These are phyloP conservation scores for Nicotiana undulata DNA, from an alignment of 257 asterid species.

Conservation along the genomic window DNA sequence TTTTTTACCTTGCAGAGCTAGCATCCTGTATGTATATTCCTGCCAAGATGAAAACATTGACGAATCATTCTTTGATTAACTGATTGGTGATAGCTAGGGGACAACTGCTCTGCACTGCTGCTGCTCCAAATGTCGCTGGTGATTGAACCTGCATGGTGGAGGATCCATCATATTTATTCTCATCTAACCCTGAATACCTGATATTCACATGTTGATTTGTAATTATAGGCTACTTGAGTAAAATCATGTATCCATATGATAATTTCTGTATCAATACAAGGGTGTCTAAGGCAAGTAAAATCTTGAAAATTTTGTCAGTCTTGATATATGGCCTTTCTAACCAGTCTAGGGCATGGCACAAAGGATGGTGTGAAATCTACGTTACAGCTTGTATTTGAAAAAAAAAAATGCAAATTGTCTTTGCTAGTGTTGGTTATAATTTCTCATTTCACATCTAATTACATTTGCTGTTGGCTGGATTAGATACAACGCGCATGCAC, in stretches of 20 bases:
- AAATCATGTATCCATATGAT: background rate
- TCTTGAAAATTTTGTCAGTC: background rate
- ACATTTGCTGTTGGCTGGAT: background rate
- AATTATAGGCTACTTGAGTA: slow-evolving; percentile 4
- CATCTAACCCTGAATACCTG: slow-evolving; percentile 3
- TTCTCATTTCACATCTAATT: background rate
- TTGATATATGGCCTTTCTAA: background rate
- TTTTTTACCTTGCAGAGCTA: background rate
- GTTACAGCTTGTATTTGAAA: background rate
- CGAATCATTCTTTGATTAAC: slow-evolving; percentile 14
- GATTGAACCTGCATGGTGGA: slow-evolving; percentile 12
- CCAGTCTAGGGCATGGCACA: background rate
- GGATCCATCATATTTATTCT: slow-evolving; percentile 8
- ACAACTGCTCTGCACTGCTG: background rate
- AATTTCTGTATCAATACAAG: background rate
- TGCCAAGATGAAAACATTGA: slow-evolving; percentile 10
- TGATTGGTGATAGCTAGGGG: slow-evolving; percentile 1
- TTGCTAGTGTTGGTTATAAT: background rate
- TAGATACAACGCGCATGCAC: background rate
- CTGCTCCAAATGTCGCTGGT: slow-evolving; percentile 8
- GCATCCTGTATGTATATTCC: slow-evolving; percentile 10
- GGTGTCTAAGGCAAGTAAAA: background rate
- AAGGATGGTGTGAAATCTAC: background rate
- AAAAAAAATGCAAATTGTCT: background rate
- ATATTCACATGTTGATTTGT: slow-evolving; percentile 2